Percentiles rank a stretch among this genome's conserved stretches.
Conservation (phyloP, 2,329 filamentous ascomycete genomes). For the Calcarisporium arbuscula region DNA sequence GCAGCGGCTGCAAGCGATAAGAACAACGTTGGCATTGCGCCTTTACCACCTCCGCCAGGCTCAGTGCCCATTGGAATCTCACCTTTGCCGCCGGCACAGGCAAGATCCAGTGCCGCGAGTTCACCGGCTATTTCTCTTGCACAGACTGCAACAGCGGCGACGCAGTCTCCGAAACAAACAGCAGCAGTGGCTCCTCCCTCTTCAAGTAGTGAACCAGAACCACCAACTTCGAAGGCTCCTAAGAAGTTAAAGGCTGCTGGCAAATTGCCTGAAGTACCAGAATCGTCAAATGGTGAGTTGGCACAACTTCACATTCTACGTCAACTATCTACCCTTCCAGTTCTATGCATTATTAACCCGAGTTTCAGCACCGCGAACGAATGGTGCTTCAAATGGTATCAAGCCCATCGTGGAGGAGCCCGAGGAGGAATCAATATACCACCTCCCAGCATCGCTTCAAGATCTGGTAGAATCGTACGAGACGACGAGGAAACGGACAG, state of each 20-base stretch:
- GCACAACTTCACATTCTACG: conserved; percentile 1
- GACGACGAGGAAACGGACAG: conserved; percentile 64
- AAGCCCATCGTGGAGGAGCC: conserved; percentile 35
- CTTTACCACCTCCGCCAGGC: conserved; percentile 83
- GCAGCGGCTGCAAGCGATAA: conserved; percentile 83
- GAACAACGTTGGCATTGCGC: conserved; percentile 88
- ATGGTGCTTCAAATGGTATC: conserved; percentile 46
- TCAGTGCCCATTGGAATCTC: conserved; percentile 36
- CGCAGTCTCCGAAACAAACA: conserved; percentile 26
- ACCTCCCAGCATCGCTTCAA: conserved; percentile 80
- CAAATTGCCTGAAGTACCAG: conserved; percentile 36
- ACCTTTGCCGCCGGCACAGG: conserved; percentile 44
- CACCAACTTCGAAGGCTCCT: conserved; percentile 22
- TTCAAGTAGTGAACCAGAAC: conserved; percentile 18
- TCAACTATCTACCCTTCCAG: too few species aligned
- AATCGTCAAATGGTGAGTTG: conserved; percentile 38
- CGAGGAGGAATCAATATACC: conserved; percentile 80
- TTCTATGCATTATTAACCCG: conserved; percentile 5
- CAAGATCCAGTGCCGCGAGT: conserved; percentile 49
- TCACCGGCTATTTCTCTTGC: conserved; percentile 44
- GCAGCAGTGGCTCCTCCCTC: conserved; percentile 18
- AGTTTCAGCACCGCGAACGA: conserved; percentile 35
- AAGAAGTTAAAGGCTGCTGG: conserved; percentile 37
- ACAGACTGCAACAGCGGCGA: conserved; percentile 36
- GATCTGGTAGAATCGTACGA: conserved; percentile 92